Evolutionary conservation across 768 basidiomycete genomes (phyloP), one percentile per base, ranked within the genome.

Genomic region (Galerina sulciceps): DNA sequence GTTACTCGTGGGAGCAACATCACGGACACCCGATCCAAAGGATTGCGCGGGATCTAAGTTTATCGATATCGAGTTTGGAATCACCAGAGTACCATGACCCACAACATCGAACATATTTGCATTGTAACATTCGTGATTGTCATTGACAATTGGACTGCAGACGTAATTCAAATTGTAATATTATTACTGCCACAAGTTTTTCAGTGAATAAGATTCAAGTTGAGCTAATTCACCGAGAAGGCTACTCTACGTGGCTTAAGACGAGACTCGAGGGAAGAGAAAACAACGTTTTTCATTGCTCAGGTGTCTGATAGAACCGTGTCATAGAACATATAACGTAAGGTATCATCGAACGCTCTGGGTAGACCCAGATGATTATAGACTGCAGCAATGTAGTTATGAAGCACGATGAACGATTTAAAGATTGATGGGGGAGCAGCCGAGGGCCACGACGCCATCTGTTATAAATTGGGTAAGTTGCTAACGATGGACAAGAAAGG

Each of bases 21-120:
- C 17, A 45, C 79, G 41, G 79, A 83, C 64, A 80, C 44, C 63
- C 74, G 67, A 51, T 78, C 79, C 37, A 80, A 73, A 68, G 73
- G 75, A 2, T 37, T 62, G 57, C 35, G 37, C 22, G 35, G 49
- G 40, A 9, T 22, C 18, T 50, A 34, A 35, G 14, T 6, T 15
- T 6, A 22, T 38, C 22, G 22, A 22, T 5, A 18, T 31, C 5
- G 8, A 31, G 26, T 31, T 31, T 31, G 26, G 26, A 31, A 31
- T 31, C 26, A 31, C 26, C 26, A 31, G 26, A 38, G 37, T 40
- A 61, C 42, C 41, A 43, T 55, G 20, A 48, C 38, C 53, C 20
- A 14, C 20, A 40, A 17, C 34, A 17, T 36, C 18, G 23, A 43
- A 23, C 18, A 35, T 26, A 17, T 44, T 43, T 45, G 40, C 45